Percentiles rank a stretch among this genome's conserved stretches.
phyloP scores from a whole-genome alignment of 768 basidiomycete genomes.

The Auriscalpium microsporum region DNA sequence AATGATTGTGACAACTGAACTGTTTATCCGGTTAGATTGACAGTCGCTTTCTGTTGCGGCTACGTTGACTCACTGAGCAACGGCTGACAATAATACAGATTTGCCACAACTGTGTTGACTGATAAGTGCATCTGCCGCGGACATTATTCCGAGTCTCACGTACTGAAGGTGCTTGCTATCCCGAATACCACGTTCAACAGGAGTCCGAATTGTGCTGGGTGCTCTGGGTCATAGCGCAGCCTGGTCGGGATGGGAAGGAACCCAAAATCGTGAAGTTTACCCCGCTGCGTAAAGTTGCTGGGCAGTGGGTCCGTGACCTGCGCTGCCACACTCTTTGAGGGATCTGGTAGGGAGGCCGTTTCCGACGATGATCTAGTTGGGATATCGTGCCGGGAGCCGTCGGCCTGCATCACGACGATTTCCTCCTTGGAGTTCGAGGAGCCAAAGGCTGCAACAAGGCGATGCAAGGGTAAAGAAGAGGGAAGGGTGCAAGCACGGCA shows the following conservation, averaged over 20 bases:
- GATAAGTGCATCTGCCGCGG: constrained; percentile 9
- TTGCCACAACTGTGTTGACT: constrained; percentile 44
- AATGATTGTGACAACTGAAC: constrained; percentile 30
- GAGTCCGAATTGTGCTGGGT: constrained; percentile 29
- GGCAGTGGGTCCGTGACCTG: too few relatives aligned
- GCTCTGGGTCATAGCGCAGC: constrained; percentile 32
- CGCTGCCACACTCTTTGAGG: too few relatives aligned
- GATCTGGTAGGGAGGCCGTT: too few relatives aligned
- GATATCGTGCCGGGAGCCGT: too few relatives aligned
- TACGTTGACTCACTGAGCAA: constrained; percentile 46
- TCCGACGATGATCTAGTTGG: too few relatives aligned
- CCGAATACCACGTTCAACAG: constrained; percentile 40
- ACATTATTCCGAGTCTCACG: constrained; percentile 16
- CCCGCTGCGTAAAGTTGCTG: too few relatives aligned
- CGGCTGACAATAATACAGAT: constrained; percentile 80
- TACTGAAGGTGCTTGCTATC: constrained; percentile 37
- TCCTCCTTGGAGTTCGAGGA: too few relatives aligned
- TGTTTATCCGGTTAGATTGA: constrained; percentile 10
- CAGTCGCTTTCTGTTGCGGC: background rate
- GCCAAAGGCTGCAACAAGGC: too few relatives aligned
- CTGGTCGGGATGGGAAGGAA: constrained; percentile 38
- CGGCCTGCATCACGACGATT: too few relatives aligned
- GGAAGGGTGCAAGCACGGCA: too few relatives aligned
- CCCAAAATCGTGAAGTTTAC: constrained; percentile 24
- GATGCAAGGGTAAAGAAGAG: too few relatives aligned